Conservation (phyloP, 805 yeast genomes). For the Debaryomyces hansenii region DNA sequence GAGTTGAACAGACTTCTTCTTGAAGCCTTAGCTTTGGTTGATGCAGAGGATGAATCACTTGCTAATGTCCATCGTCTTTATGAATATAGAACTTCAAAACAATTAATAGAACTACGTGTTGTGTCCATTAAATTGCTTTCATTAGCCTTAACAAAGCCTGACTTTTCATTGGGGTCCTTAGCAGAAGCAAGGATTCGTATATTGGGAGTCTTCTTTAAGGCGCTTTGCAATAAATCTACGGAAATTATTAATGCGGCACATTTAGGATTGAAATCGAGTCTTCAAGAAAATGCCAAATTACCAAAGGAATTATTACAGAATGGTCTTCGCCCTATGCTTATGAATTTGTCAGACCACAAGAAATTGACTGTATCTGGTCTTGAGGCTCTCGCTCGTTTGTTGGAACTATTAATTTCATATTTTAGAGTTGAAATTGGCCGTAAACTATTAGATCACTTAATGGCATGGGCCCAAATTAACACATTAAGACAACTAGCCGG, state of each 20-base stretch:
- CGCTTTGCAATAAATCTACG: conserved; percentile 79
- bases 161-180: conserved; percentile 70
- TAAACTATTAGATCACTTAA: conserved; percentile 85
- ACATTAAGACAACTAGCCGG: conserved; percentile 74
- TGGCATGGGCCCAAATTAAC: conserved; percentile 92
- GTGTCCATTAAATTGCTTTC: conserved; percentile 85
- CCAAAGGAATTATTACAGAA: conserved; percentile 95
- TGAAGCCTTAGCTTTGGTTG: conserved; percentile 92
- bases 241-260: conserved; percentile 94
- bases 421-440: conserved; percentile 97
- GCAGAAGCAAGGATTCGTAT: conserved; percentile 81
- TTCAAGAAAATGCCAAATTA: conserved; percentile 80
- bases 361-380: conserved; percentile 85
- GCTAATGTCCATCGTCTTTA: conserved; percentile 83
- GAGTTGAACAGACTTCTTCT: conserved; percentile 80
- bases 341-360: conserved; percentile 93
- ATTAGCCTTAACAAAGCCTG: conserved; percentile 80
- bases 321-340: conserved; percentile 91
- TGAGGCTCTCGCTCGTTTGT: conserved; percentile 83
- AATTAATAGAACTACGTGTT: conserved; percentile 80
- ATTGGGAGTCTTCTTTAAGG: conserved; percentile 91
- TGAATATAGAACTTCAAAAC: conserved; percentile 87
- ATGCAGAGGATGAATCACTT: conserved; percentile 95
- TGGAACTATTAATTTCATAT: conserved; percentile 85
- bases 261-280: conserved; percentile 77